These are phyloP conservation scores for Aspergillus aculeatinus DNA, from an alignment of 2,329 filamentous ascomycete species.

Conservation along the genomic window DNA sequence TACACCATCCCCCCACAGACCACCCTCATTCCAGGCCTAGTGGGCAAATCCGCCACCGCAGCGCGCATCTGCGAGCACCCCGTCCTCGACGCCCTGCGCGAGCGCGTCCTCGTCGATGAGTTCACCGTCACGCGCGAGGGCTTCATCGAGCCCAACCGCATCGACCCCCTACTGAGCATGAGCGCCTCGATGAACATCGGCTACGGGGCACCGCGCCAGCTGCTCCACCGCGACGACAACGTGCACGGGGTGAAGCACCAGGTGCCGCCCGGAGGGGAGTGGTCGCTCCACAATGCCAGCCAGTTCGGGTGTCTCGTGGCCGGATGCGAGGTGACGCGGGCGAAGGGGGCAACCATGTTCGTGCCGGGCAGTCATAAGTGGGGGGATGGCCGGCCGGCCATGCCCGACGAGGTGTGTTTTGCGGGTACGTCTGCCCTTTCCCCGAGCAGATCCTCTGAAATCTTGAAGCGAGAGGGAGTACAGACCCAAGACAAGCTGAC, in stretches of 20 bases:
- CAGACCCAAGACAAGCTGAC: too few species aligned
- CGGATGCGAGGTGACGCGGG: constrained; percentile 25
- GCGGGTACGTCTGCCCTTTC: constrained; percentile 22
- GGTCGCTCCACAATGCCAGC: constrained; percentile 18
- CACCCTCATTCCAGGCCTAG: constrained; percentile 26
- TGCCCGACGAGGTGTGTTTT: constrained; percentile 34
- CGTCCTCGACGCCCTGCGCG: constrained; percentile 25
- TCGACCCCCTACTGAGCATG: constrained; percentile 30
- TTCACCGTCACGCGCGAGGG: constrained; percentile 25
- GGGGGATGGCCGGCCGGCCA: constrained; percentile 25
- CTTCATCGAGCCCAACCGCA: constrained; percentile 15
- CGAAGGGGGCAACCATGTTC: constrained; percentile 37
- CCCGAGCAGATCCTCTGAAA: neutral
- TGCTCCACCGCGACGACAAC: constrained; percentile 34
- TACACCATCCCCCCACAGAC: constrained; percentile 28
- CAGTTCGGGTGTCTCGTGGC: constrained; percentile 33
- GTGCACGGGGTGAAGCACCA: constrained; percentile 30
- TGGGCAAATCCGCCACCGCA: constrained; percentile 31
- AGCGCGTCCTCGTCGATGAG: constrained; percentile 25
- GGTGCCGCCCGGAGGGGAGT: neutral
- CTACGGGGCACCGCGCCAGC: constrained; percentile 30
- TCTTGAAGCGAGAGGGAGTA: too few species aligned
- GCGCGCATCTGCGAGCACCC: constrained; percentile 25
- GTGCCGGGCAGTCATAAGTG: constrained; percentile 34
- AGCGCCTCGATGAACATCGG: constrained; percentile 32